Evolutionary conservation across 495 filamentous ascomycete species (phyloP).

Genomic region (Hypoxylon crocopeplum): DNA sequence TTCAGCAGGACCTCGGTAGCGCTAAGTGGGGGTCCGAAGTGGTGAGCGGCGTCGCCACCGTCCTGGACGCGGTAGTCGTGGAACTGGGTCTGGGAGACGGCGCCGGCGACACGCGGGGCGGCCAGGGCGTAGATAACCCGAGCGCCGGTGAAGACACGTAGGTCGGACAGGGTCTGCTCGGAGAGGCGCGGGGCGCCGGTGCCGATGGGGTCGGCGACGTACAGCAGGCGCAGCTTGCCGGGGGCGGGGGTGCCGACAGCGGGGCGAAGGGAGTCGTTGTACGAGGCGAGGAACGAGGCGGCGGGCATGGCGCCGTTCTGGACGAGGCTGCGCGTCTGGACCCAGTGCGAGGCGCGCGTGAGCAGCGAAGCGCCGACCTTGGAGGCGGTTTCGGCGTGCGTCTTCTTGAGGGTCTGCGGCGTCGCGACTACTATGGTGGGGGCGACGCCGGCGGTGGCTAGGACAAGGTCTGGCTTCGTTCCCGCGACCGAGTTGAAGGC

Average conservation of each 20-base stretch:
- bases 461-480: conserved; percentile 67
- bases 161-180: conserved; percentile 72
- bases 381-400: conserved; percentile 60
- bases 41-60: conserved; percentile 66
- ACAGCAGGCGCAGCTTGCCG: conserved; percentile 77
- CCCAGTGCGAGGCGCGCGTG: conserved; percentile 62
- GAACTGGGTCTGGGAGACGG: conserved; percentile 80
- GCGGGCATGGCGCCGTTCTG: conserved; percentile 75
- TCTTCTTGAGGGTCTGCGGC: conserved; percentile 71
- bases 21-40: conserved; percentile 85
- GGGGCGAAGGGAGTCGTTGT: conserved; percentile 66
- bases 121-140: conserved; percentile 87
- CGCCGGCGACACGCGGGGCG: conserved; percentile 80
- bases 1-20: conserved; percentile 80
- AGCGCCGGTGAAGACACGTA: conserved; percentile 79
- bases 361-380: conserved; percentile 57
- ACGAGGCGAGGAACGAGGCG: conserved; percentile 65
- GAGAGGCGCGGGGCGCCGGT: conserved; percentile 61
- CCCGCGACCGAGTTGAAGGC: conserved; percentile 89
- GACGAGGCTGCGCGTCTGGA: conserved; percentile 71
- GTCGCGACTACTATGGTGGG: conserved; percentile 87
- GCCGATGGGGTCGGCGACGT: conserved; percentile 66
- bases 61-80: conserved; percentile 81
- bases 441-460: conserved; percentile 73
- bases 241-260: conserved; percentile 65